phyloP scores from a whole-genome alignment of 2,329 filamentous ascomycete species.

The Hirsutella thompsonii region DNA sequence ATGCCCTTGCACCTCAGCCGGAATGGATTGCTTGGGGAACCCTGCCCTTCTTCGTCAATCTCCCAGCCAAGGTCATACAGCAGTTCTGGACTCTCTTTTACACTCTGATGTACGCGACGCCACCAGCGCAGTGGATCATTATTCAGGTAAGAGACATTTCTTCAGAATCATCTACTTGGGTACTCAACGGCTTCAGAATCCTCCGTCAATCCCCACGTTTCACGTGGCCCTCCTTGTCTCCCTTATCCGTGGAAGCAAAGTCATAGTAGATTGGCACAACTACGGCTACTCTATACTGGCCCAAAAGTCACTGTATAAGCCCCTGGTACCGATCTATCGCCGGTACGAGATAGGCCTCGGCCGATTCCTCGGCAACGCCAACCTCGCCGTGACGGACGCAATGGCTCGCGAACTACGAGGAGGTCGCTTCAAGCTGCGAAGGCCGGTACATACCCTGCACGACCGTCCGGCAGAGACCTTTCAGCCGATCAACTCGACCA shows the following conservation, averaged over 20 bases:
- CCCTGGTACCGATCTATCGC: slow-evolving; percentile 64
- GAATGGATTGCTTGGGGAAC: slow-evolving; percentile 52
- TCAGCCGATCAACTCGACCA: slow-evolving; percentile 44
- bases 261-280: slow-evolving; percentile 98
- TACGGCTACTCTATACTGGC: slow-evolving; percentile 91
- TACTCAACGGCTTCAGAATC: slow-evolving; percentile 48
- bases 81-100: slow-evolving; percentile 62
- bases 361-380: slow-evolving; percentile 50
- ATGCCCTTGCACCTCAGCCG: slow-evolving; percentile 58
- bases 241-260: slow-evolving; percentile 62
- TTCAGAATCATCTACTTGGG: neutral
- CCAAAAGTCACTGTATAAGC: slow-evolving; percentile 47
- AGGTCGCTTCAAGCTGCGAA: slow-evolving; percentile 50
- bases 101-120: slow-evolving; percentile 60
- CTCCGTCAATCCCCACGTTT: slow-evolving; percentile 86
- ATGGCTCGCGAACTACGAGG: slow-evolving; percentile 64
- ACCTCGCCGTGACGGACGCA: slow-evolving; percentile 80
- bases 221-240: slow-evolving; percentile 61
- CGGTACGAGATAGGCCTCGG: slow-evolving; percentile 67
- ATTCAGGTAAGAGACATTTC: slow-evolving; percentile 46
- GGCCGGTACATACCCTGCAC: slow-evolving; percentile 60
- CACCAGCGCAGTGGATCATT: slow-evolving; percentile 72
- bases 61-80: slow-evolving; percentile 75
- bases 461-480: slow-evolving; percentile 80
- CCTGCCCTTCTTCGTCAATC: slow-evolving; percentile 64